phyloP scores from a whole-genome alignment of 257 asterid species.

The Nicotiana paniculata region DNA sequence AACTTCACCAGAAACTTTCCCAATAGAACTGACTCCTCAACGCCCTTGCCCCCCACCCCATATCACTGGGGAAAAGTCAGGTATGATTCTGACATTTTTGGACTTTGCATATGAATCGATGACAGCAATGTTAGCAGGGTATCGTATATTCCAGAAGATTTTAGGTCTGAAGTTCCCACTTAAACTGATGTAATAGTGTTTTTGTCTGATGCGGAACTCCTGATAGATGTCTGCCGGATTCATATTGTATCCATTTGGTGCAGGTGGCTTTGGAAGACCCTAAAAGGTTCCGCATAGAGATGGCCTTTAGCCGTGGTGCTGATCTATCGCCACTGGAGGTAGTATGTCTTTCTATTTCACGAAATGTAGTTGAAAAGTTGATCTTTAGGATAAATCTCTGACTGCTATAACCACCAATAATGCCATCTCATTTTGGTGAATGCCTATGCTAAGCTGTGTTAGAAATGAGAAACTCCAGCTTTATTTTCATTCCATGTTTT shows the following conservation, averaged over 20 bases:
- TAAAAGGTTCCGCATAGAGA: constrained; percentile 69
- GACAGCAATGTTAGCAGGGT: background rate
- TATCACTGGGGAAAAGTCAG: no score
- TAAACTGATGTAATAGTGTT: background rate
- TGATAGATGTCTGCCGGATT: background rate
- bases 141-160: background rate
- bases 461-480: background rate
- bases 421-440: background rate
- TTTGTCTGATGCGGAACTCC: background rate
- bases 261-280: constrained; percentile 89
- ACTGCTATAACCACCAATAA: background rate
- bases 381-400: background rate
- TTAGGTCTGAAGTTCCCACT: background rate
- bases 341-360: constrained; percentile 5
- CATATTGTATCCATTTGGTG: constrained; percentile 14
- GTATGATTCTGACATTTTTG: no score
- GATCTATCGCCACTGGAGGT: constrained; percentile 92
- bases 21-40: background rate
- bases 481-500: background rate
- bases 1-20: background rate
- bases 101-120: no score
- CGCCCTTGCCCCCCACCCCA: background rate
- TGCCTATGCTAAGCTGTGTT: background rate
- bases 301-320: constrained; percentile 91
- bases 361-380: background rate